Evolutionary conservation across 345 rosid genomes (phyloP).

Genomic region (Triadica sebifera): DNA sequence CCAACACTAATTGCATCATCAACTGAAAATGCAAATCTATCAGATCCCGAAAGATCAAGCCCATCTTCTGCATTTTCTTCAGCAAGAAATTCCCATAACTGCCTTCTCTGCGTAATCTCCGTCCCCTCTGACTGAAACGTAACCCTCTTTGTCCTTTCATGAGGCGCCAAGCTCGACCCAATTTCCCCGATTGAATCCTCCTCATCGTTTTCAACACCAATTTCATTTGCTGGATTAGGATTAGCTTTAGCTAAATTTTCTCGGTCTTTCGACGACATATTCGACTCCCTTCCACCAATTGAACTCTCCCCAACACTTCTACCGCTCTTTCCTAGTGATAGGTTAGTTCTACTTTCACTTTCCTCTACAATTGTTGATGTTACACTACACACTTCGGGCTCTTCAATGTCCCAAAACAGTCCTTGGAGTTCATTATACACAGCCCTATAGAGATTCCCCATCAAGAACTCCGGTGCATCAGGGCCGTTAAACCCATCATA

Average conservation of each 20-base stretch:
- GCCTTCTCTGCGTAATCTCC: slow-evolving; percentile 40
- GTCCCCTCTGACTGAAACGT: slow-evolving; percentile 58
- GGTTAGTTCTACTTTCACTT: slow-evolving; percentile 27
- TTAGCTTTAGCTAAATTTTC: slow-evolving; percentile 11
- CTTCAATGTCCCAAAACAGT: slow-evolving; percentile 83
- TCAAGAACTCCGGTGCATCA: slow-evolving; percentile 93
- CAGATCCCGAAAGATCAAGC: slow-evolving; percentile 92
- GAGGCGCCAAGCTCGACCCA: not conserved
- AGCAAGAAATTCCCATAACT: slow-evolving; percentile 79
- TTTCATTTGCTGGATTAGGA: not conserved
- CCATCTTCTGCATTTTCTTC: slow-evolving; percentile 86
- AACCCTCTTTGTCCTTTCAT: slow-evolving; percentile 44
- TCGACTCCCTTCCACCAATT: slow-evolving; percentile 13
- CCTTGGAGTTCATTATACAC: slow-evolving; percentile 82
- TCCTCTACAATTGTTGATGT: slow-evolving; percentile 15
- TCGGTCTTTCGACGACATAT: not conserved
- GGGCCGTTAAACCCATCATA: slow-evolving; percentile 98
- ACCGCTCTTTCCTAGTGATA: slow-evolving; percentile 21
- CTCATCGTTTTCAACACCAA: slow-evolving; percentile 7
- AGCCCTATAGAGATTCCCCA: slow-evolving; percentile 95
- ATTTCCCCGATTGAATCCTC: not conserved
- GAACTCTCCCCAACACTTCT: slow-evolving; percentile 10
- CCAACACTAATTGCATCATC: slow-evolving; percentile 75
- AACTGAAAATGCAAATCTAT: slow-evolving; percentile 83
- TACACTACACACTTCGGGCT: slow-evolving; percentile 20